phyloP scores from a whole-genome alignment of 176 grass and related monocot species.

The Phragmites australis region DNA sequence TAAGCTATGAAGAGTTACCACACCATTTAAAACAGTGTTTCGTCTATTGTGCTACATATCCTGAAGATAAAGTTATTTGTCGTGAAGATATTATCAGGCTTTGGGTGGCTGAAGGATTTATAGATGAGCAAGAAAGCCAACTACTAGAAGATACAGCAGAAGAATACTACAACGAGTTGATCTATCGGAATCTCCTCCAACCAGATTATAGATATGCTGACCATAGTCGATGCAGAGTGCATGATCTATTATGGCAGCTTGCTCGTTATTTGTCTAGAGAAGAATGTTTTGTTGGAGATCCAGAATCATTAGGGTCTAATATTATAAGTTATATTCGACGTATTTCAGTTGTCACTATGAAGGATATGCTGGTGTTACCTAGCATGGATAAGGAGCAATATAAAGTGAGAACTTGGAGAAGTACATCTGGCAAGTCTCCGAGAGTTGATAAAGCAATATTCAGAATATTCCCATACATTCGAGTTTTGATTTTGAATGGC shows the following conservation, averaged over 20 bases:
- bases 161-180: slow-evolving; percentile 45
- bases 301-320: neutral
- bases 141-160: slow-evolving; percentile 48
- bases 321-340: neutral
- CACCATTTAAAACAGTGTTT: slow-evolving; percentile 42
- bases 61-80: neutral
- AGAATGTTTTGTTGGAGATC: slow-evolving; percentile 30
- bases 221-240: neutral
- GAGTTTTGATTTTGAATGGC: neutral
- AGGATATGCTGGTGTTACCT: neutral
- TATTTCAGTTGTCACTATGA: neutral
- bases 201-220: rapidly evolving
- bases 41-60: slow-evolving; percentile 27
- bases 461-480: neutral
- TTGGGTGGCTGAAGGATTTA: slow-evolving; percentile 51
- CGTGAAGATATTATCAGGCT: neutral
- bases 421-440: no score
- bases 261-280: slow-evolving; percentile 25
- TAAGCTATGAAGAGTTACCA: slow-evolving; percentile 55
- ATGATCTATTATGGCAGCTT: slow-evolving; percentile 46
- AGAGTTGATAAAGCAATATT: slow-evolving; percentile 30
- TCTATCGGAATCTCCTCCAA: slow-evolving; percentile 43
- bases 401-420: neutral
- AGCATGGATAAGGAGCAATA: neutral
- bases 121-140: neutral